Evolutionary conservation across 2,329 filamentous ascomycete species (phyloP), one percentile per base, ranked within the genome.

Genomic region (Neophaeococcomyces aloes): DNA sequence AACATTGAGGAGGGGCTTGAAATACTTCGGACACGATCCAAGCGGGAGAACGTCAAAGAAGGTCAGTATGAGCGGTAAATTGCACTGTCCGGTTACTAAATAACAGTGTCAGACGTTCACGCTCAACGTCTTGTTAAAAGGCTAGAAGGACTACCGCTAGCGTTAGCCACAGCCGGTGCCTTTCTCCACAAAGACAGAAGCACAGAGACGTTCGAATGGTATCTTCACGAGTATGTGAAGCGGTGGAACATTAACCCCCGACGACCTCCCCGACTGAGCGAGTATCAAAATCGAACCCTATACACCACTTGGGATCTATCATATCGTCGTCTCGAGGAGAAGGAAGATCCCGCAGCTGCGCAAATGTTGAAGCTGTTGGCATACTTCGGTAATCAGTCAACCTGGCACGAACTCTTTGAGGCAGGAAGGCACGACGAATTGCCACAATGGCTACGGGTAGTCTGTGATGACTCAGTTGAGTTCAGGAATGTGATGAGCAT

Each of bases 141-240:
- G 38, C 62, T 73, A 0, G 62, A 67, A 45, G 65, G 69, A 3
- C 61, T 71, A 19, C 68, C 67, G 8, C 60, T 74, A 27, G 68
- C 69, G 1, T 60, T 73, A 13, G 56, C 66, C 4, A 63, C 66
- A 8, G 69, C 69, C 13, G 66, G 67, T 3, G 59, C 65, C 0
- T 73, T 68, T 47, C 61, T 72, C 10, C 45, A 57, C 21, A 50
- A 67, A 36, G 44, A 57, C 21, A 50, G 67, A 36, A 59, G 60
- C 21, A 46, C 60, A 27, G 64, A 57, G 0, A 65, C 47, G 23
- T 61, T 60, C n/a, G 43, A 40, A 0, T 53, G 65, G 30, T 72
- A 72, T 52, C 56, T 70, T 32, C 27, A 57, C 6, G 38, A 60
- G 6, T 71, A 72, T 47, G 17, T 23, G 3, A 15, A 14, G 4